Base-by-base conservation (phyloP, 169 alveolate species). In the Cryptosporidium canis region DNA sequence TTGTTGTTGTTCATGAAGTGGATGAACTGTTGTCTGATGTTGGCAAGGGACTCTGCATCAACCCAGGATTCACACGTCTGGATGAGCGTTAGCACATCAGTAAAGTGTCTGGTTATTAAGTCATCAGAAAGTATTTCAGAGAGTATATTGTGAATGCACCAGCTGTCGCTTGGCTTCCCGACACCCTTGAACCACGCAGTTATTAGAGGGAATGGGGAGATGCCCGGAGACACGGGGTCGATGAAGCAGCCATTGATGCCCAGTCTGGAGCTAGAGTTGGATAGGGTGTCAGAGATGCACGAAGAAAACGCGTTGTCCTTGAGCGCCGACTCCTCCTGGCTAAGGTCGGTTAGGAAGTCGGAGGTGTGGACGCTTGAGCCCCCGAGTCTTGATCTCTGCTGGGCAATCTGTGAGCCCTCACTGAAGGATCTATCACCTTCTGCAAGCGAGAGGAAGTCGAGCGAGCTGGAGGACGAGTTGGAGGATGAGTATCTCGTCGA, bases 71-170 rank as follows among this genome's bases (percentile, higher is more conserved):
- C 87, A 39, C 87, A 77, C 21, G 87, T 77, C 27, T 77, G 87
- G 29, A 77, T 77, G 16, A 77, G 21, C 5, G 61, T 58, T 35
- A 77, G 87, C 7, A 77, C 72, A 41, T 77, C 87, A 9, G 87
- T 77, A 45, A 77, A 77, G 14, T 77, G 77, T 37, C 55, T 77
- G 31, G 87, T 63, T 2, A 77, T 77, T 18, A 77, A 48, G 41
- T 77, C 87, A 45, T 77, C 87, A n/a, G 77, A 77, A 21, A 77
- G 72, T 24, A 77, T n/a, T 63, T 77, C 87, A 11, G 87, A 77
- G n/a, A 77, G 87, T 21, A 77, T 63, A 44, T 77, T 77, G 45
- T 77, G 87, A 39, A 77, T 77, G 65, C 87, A 77, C 87, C 87
- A 77, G 48, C 66, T 77, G 31, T 77, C 87, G n/a, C 64, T 58